These are phyloP conservation scores for Phylloporus arenicola DNA, from an alignment of 768 basidiomycete species.

Conservation along the genomic window DNA sequence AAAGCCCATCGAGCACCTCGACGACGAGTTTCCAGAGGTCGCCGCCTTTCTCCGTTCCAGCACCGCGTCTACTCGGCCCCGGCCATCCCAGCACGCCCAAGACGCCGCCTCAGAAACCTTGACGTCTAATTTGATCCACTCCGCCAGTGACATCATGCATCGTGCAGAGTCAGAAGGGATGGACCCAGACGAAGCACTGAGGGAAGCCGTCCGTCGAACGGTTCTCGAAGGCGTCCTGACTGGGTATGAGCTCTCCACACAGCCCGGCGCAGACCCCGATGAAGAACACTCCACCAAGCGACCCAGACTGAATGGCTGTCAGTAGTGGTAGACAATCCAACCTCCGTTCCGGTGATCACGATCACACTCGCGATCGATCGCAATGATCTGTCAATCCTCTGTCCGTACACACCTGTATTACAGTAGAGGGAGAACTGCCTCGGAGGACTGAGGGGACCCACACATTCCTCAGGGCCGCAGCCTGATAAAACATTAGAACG, in stretches of 20 bases:
- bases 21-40: slow-evolving; percentile 66
- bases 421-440: neutral
- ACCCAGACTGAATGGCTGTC: slow-evolving; percentile 21
- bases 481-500: slow-evolving; percentile 14
- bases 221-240: slow-evolving; percentile 63
- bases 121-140: slow-evolving; percentile 59
- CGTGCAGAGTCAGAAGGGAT: slow-evolving; percentile 50
- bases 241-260: slow-evolving; percentile 49
- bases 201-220: slow-evolving; percentile 52
- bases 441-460: slow-evolving; percentile 19
- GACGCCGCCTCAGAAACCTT: slow-evolving; percentile 65
- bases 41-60: slow-evolving; percentile 53
- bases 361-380: slow-evolving; percentile 28
- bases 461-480: slow-evolving; percentile 23
- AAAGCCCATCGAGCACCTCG: slow-evolving; percentile 61
- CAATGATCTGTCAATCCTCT: slow-evolving; percentile 25
- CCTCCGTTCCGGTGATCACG: slow-evolving; percentile 31
- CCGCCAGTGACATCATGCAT: slow-evolving; percentile 64
- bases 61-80: slow-evolving; percentile 11
- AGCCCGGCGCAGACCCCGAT: slow-evolving; percentile 5
- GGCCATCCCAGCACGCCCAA: slow-evolving; percentile 62
- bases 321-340: slow-evolving; percentile 1
- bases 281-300: slow-evolving; percentile 21
- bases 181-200: slow-evolving; percentile 64
- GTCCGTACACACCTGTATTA: neutral